phyloP scores from a whole-genome alignment of 352 stramenopile genomes.

The Pythium guiyangense region DNA sequence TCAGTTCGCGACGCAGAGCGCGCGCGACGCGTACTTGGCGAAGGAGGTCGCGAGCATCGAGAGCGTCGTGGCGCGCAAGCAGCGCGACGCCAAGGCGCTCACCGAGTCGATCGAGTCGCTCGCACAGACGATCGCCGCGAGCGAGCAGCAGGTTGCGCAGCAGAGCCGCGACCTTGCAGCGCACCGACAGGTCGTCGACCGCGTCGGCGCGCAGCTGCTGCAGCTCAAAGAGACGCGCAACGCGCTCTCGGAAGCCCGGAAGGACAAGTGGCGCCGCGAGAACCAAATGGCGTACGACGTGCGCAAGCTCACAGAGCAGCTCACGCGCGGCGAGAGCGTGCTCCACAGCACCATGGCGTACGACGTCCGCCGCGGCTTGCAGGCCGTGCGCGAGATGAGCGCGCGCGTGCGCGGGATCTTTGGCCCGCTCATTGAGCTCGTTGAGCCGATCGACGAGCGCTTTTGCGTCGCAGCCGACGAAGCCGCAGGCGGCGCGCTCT shows the following conservation, averaged over 20 bases:
- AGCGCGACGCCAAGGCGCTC: slow-evolving; percentile 39
- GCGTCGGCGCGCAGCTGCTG: slow-evolving; percentile 43
- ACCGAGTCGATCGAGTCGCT: slow-evolving; percentile 40
- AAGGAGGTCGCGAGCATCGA: slow-evolving; percentile 68
- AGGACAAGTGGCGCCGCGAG: slow-evolving; percentile 79
- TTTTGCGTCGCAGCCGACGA: slow-evolving; percentile 96
- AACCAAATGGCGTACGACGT: slow-evolving; percentile 76
- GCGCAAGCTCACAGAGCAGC: slow-evolving; percentile 62
- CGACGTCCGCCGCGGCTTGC: slow-evolving; percentile 79
- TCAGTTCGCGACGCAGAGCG: slow-evolving; percentile 92
- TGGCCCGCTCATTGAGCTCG: slow-evolving; percentile 96
- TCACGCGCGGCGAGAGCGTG: slow-evolving; percentile 67
- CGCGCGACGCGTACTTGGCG: slow-evolving; percentile 88
- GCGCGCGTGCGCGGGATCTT: slow-evolving; percentile 79
- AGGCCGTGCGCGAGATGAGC: slow-evolving; percentile 87
- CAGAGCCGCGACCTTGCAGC: slow-evolving; percentile 49
- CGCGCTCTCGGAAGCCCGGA: slow-evolving; percentile 67
- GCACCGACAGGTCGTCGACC: slow-evolving; percentile 49
- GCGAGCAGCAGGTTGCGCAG: slow-evolving; percentile 38
- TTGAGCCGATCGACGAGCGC: slow-evolving; percentile 81
- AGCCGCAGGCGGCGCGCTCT: slow-evolving; percentile 93
- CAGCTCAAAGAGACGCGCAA: slow-evolving; percentile 82
- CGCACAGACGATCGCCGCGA: slow-evolving; percentile 30
- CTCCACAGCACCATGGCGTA: slow-evolving; percentile 85
- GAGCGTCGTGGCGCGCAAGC: slow-evolving; percentile 51